Conservation (phyloP, 768 basidiomycete genomes). For the Mrakia hoshinonis region DNA sequence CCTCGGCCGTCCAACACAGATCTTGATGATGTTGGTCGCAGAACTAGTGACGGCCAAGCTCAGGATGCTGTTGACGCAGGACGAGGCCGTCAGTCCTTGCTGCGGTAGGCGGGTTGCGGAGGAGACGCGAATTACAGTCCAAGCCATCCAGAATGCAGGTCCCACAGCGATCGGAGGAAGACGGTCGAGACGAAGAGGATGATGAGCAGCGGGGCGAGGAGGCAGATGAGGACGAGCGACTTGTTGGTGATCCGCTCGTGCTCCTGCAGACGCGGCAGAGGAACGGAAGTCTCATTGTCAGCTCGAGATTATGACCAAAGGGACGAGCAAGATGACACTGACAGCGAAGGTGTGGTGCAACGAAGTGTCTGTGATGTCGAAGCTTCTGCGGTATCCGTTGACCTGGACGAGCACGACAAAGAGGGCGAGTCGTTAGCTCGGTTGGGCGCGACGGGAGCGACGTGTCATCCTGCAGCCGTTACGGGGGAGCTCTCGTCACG, state of each 20-base stretch:
- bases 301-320: too few species aligned
- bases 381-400: constrained; percentile 12
- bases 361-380: constrained; percentile 15
- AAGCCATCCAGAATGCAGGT: constrained; percentile 16
- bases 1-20: constrained; percentile 70
- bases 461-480: too few species aligned
- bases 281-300: neutral
- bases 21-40: constrained; percentile 44
- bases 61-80: constrained; percentile 72
- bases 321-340: neutral
- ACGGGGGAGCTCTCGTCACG: too few species aligned
- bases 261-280: neutral
- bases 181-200: constrained; percentile 13
- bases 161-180: neutral
- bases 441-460: neutral
- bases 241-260: constrained; percentile 5
- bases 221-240: constrained; percentile 14
- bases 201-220: constrained; percentile 13
- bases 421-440: neutral
- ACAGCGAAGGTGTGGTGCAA: constrained; percentile 23
- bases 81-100: constrained; percentile 45
- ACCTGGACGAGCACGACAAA: neutral
- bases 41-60: constrained; percentile 51
- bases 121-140: neutral
- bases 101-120: neutral